These are phyloP conservation scores for Gelatoporia subvermispora DNA, from an alignment of 768 basidiomycete species.

Conservation along the genomic window DNA sequence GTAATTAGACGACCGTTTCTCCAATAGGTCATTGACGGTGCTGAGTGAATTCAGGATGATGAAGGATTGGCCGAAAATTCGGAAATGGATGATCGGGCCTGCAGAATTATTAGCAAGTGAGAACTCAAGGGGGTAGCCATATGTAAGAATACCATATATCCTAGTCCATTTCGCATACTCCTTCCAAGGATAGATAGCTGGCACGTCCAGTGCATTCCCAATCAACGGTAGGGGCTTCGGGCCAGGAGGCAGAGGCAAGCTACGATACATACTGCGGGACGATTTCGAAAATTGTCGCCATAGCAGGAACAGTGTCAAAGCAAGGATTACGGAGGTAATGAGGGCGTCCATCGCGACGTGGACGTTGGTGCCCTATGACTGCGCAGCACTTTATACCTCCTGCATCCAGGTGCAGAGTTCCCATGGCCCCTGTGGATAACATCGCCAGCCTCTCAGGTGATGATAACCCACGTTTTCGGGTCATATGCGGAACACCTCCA, in stretches of 20 bases:
- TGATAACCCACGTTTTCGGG: too few relatives aligned
- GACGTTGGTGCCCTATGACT: too few relatives aligned
- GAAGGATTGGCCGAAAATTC: slow-evolving; percentile 21
- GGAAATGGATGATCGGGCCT: slow-evolving; percentile 26
- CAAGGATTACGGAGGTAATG: too few relatives aligned
- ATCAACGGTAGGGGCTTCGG: slow-evolving; percentile 20
- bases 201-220: slow-evolving; percentile 23
- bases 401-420: too few relatives aligned
- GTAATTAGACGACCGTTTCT: slow-evolving; percentile 19
- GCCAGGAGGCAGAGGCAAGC: slow-evolving; percentile 19
- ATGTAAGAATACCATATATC: slow-evolving; percentile 14
- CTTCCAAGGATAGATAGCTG: slow-evolving; percentile 16
- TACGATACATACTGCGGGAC: not conserved
- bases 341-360: too few relatives aligned
- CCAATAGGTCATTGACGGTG: slow-evolving; percentile 21
- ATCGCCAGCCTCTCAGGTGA: too few relatives aligned
- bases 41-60: slow-evolving; percentile 22
- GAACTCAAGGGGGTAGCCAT: not conserved
- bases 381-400: too few relatives aligned
- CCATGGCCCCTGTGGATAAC: too few relatives aligned
- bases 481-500: too few relatives aligned
- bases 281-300: not conserved
- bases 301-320: too few relatives aligned
- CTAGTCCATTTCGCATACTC: slow-evolving; percentile 17
- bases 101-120: not conserved